Evolutionary conservation across 2,329 filamentous ascomycete species (phyloP), one percentile per base, ranked within the genome.

Genomic region (Orbilia blumenaviensis): DNA sequence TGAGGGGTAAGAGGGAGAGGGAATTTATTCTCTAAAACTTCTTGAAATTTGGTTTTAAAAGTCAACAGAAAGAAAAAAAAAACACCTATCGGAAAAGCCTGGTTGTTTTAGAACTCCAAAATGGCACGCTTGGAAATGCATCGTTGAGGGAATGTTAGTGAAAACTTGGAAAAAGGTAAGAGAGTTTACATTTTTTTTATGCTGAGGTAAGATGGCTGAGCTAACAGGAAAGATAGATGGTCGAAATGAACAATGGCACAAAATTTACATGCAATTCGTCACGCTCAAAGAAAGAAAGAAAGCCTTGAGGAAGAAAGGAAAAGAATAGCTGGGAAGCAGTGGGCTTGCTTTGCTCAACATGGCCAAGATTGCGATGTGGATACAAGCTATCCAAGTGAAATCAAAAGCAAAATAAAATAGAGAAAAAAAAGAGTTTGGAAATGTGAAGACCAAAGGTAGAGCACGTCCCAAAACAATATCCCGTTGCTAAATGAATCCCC

Each of bases 221-320:
- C 46, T 71, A 48, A 63, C 32, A 46, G 42, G 36, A 69, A 62
- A 8, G 34, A 71, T 63, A 63, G 25, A 25, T 44, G n/a, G 29
- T 63, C 27, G n/a, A 29, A 36, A 50, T 27, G 46, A 38, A 16
- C 50, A 56, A 41, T 10, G 18, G 27, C 25, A 48, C 52, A 58
- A 42, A 18, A 29, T 56, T 54, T 63, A 56, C 56, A 69, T 50
- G 41, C 21, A 62, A 56, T 56, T 14, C 54, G 60, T 52, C 54
- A 36, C 56, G 44, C 46, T 71, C 46, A 50, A 62, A 63, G 23
- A 56, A 38, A 8, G 10, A 18, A 48, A 29, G 10, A 21, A 50
- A 32, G 21, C 21, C 46, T 6, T 3, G 34, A 34, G 48, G 7
- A 54, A 56, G 52, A 38, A 38, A 38, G 1, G 18, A 54, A 56